A percentile compares a stretch with the other conserved stretches of the same genome.
Conservation (phyloP, 345 rosid species). For the Rhodomyrtus tomentosa region DNA sequence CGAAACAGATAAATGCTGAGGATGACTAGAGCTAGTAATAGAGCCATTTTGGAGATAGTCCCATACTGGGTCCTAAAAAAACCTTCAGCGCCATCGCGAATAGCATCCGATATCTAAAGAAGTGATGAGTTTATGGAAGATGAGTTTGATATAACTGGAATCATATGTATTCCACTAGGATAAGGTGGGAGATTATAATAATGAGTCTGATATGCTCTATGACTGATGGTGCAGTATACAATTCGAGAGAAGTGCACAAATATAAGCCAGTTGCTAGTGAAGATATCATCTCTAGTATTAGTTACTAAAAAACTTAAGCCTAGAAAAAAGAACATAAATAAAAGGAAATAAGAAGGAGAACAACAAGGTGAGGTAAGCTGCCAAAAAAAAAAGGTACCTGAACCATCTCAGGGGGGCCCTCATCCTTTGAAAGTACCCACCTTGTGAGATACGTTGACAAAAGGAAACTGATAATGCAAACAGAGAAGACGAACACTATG, state of each 20-base stretch:
- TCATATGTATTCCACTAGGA: neutral
- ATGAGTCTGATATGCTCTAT: neutral
- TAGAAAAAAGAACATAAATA: neutral
- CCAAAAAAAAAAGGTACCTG: slow-evolving; percentile 39
- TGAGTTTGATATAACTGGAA: neutral
- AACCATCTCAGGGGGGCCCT: slow-evolving; percentile 97
- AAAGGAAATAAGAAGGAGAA: neutral
- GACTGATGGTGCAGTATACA: neutral
- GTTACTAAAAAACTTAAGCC: neutral
- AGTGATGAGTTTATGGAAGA: neutral
- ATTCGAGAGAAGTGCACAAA: neutral
- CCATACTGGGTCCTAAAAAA: slow-evolving; percentile 97
- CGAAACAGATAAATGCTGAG: slow-evolving; percentile 84
- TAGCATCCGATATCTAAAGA: slow-evolving; percentile 92
- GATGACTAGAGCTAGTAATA: slow-evolving; percentile 78
- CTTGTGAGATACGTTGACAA: slow-evolving; percentile 67
- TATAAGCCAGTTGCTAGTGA: neutral
- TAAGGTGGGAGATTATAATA: neutral
- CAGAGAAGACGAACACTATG: slow-evolving; percentile 79
- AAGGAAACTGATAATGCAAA: slow-evolving; percentile 79
- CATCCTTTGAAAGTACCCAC: slow-evolving; percentile 98
- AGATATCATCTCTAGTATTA: neutral
- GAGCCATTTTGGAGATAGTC: slow-evolving; percentile 94
- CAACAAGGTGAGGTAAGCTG: neutral
- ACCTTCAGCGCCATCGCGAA: slow-evolving; percentile 99